phyloP scores from a whole-genome alignment of 2,329 filamentous ascomycete species.

The Aphanoascus verrucosus region DNA sequence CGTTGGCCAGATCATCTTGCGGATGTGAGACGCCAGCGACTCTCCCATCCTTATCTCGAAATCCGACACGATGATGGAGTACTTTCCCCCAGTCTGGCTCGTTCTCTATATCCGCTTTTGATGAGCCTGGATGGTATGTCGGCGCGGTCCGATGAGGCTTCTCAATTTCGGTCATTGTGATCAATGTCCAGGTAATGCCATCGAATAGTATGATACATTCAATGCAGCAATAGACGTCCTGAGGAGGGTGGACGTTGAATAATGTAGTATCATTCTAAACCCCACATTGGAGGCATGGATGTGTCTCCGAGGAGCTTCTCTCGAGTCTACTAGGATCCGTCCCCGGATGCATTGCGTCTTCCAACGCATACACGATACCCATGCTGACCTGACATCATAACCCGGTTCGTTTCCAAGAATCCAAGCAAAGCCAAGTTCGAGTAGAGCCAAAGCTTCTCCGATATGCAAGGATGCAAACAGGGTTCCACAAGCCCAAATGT shows the following conservation, averaged over 20 bases:
- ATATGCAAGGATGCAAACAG: too few species aligned
- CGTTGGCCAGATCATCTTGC: constrained; percentile 20
- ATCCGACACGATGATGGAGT: constrained; percentile 35
- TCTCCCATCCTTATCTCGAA: constrained; percentile 29
- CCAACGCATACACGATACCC: too few species aligned
- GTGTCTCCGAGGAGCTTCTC: background rate
- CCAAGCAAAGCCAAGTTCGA: too few species aligned
- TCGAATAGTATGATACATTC: too few species aligned
- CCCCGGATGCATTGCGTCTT: too few species aligned
- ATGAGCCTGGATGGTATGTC: constrained; percentile 31
- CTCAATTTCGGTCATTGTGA: constrained; percentile 1
- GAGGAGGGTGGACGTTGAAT: background rate
- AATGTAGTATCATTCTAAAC: background rate
- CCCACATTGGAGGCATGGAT: background rate
- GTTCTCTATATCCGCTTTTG: constrained; percentile 30
- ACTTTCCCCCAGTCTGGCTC: constrained; percentile 36
- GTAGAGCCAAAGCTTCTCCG: too few species aligned
- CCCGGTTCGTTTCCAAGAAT: too few species aligned
- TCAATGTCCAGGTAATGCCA: too few species aligned
- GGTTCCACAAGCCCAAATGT: too few species aligned
- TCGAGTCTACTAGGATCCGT: too few species aligned
- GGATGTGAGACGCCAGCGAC: constrained; percentile 31
- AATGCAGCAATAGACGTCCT: background rate
- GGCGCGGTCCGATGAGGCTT: constrained; percentile 6
- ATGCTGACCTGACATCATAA: too few species aligned